Base-by-base conservation (phyloP, 2,329 filamentous ascomycete genomes). In the Penicillium sp. region DNA sequence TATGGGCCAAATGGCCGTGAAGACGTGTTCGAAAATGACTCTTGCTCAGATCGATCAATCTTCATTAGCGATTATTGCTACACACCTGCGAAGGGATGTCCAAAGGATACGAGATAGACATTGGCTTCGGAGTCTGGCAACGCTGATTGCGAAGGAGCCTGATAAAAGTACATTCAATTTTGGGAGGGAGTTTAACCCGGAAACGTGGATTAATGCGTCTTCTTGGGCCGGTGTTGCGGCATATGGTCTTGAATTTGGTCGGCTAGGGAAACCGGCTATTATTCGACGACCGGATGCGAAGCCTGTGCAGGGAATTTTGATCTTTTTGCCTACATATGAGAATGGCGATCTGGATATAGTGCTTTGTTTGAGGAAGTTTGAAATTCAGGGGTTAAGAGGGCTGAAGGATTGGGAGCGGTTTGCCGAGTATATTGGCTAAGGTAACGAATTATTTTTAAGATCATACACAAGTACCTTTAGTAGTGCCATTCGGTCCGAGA, bases 41-140 rank as follows among this genome's bases (percentile, higher is more conserved):
- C 55, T 68, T 17, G 29, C 51, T 10, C 44, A 65, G 43, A 49
- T 70, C 0, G 60, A 57, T 2, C 29, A 50, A 12, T 39, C 54
- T 21, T 60, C 61, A 6, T 46, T 62, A n/a, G 51, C 46, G 2
- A 48, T 49, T 9, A 29, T 64, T 2, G 54, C 61, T 9, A 48
- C 34, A 17, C 23, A 47, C 7, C 55, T 69, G 33, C 66, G 67
- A 20, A 36, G 46, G 8, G 60, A 61, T 43, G 55, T 68, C 7
- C 52, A 55, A 15, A 50, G 51, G 8, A 56, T 60, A 36, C 27
- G 44, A 23, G 64, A 68, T 45, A 41, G 46, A 12, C 52, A 55
- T 49, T 50, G 51, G 12, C 53, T 66, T 23, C 63, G 68, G 24
- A 69, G 66, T 46, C 66, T 65, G 47, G 68, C 63, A 3, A 69